Evolutionary conservation across 306 rosid genomes (phyloP), one percentile per base, ranked within the genome.

Genomic region (Inga leiocalycina): DNA sequence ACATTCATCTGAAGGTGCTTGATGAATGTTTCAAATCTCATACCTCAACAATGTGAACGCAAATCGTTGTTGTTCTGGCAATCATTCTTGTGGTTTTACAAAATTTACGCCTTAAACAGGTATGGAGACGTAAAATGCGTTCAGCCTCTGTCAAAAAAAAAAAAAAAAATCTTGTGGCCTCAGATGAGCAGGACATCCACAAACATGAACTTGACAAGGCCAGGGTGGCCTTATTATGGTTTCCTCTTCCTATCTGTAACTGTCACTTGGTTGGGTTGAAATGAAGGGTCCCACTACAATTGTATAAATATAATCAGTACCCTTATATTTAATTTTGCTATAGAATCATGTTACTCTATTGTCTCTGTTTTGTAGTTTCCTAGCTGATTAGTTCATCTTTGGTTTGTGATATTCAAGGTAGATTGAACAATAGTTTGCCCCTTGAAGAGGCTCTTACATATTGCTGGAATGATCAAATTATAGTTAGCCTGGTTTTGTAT

Each of bases 51-150:
- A 64, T 79, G 84, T 79, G 75, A 87, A 82, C 54, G 68, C 76
- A 88, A 77, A 79, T 79, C 64, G 59, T 72, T 81, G 68, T 69
- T 76, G 88, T 89, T 84, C 78, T 77, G 74, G 78, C 86, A 91
- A 91, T 88, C 80, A 88, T 87, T 90, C 71, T 67, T 49, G 16
- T 43, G 76, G 43, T 71, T 84, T 85, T 83, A 79, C 86, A 68
- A 81, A 85, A 77, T 51, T 15, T 51, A 49, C 20, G 56, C 56
- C 20, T 14, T 51, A 51, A 51, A 51, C 13, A 51, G 11, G 51
- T 15, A 16, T 51, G 6, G 56, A 15, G 56, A 4, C 20, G 79
- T 79, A 82, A 83, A 66, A 72, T 67, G 83, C 62, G 80, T 72
- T 85, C 86, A 80, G 80, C 46, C 35, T 78, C 86, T 74, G 66